Percentiles rank a stretch among this genome's conserved stretches.
phyloP scores from a whole-genome alignment of 129 eudicot genomes.

The Oenanthe sinensis region DNA sequence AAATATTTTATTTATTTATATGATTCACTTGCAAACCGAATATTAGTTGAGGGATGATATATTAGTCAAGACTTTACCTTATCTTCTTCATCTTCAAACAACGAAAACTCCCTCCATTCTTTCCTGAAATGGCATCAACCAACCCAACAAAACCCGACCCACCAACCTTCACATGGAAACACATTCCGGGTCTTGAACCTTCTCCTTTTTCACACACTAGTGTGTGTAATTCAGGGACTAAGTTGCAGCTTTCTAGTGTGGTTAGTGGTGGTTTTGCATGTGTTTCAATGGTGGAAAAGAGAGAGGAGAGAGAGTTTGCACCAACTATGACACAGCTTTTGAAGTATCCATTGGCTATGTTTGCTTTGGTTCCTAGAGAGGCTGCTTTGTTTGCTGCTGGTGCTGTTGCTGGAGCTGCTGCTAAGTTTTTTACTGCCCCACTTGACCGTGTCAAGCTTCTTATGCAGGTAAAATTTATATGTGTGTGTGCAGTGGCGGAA shows the following conservation, averaged over 20 bases:
- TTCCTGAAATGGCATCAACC: conserved; percentile 12
- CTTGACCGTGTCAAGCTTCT: conserved; percentile 89
- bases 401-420: conserved; percentile 84
- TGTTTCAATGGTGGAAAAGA: conserved; percentile 51
- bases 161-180: conserved; percentile 23
- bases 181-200: conserved; percentile 38
- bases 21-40: too few species aligned
- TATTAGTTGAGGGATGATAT: too few species aligned
- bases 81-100: conserved; percentile 9
- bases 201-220: background rate
- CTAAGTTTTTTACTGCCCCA: conserved; percentile 78
- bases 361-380: conserved; percentile 67
- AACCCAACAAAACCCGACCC: conserved; percentile 15
- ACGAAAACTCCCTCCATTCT: conserved; percentile 1
- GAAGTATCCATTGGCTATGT: conserved; percentile 59
- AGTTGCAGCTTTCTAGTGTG: background rate
- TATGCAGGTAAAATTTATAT: conserved; percentile 55
- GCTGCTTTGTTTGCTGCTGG: conserved; percentile 82
- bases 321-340: conserved; percentile 50
- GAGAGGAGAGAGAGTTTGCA: conserved; percentile 33
- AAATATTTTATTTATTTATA: too few species aligned
- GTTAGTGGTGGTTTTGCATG: conserved; percentile 38
- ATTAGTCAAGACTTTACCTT: conserved; percentile 1
- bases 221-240: background rate
- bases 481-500: background rate